These are phyloP conservation scores for Nakaseomyces nivariensis DNA, from an alignment of 1,139 yeast genomes.

Conservation along the genomic window DNA sequence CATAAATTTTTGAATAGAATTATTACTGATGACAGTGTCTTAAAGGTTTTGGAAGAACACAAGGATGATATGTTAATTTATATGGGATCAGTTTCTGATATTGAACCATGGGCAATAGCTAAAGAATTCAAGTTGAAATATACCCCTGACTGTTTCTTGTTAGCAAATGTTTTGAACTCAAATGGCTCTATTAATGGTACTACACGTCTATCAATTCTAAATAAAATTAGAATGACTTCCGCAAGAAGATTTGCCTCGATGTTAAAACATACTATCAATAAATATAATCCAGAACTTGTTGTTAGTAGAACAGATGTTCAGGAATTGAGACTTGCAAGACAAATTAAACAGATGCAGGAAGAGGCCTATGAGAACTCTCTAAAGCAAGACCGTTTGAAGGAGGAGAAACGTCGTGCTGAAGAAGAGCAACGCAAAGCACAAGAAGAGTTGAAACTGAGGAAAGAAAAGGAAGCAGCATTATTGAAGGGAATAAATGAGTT, in stretches of 20 bases:
- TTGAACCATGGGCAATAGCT: slow-evolving; percentile 31
- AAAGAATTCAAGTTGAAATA: slow-evolving; percentile 22
- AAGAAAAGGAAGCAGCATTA: slow-evolving; percentile 3
- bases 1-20: slow-evolving; percentile 23
- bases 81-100: slow-evolving; percentile 26
- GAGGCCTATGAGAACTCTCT: slow-evolving; percentile 32
- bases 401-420: slow-evolving; percentile 13
- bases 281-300: slow-evolving; percentile 30
- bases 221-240: slow-evolving; percentile 24
- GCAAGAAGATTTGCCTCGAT: slow-evolving; percentile 24
- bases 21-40: slow-evolving; percentile 21
- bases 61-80: slow-evolving; percentile 26
- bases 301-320: slow-evolving; percentile 30
- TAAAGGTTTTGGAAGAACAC: slow-evolving; percentile 17
- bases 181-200: slow-evolving; percentile 26
- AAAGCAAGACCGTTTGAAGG: slow-evolving; percentile 26
- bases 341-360: slow-evolving; percentile 32
- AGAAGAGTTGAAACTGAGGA: slow-evolving; percentile 10
- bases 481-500: slow-evolving; percentile 12
- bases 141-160: slow-evolving; percentile 30
- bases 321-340: slow-evolving; percentile 30
- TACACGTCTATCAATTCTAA: slow-evolving; percentile 28
- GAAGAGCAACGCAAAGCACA: slow-evolving; percentile 8
- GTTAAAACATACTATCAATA: slow-evolving; percentile 23
- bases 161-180: slow-evolving; percentile 30